Conservation (phyloP, 78 protist genomes). For the Cavenderia fasciculata region DNA sequence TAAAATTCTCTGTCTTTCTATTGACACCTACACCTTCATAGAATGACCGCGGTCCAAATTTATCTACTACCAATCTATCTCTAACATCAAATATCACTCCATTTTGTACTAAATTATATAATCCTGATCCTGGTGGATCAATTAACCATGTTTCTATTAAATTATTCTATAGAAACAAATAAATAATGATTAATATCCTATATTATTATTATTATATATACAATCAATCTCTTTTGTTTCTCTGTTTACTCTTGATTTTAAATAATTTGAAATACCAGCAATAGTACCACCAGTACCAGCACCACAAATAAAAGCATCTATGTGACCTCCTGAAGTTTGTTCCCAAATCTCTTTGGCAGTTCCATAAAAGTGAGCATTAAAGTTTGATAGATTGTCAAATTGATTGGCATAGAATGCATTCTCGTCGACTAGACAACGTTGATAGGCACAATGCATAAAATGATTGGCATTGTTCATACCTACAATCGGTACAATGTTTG, state of each 20-base stretch:
- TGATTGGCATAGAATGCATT: conserved; percentile 78
- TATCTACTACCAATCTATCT: conserved; percentile 73
- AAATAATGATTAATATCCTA: too few relatives aligned
- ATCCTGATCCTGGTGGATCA: conserved; percentile 64
- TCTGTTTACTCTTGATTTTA: conserved; percentile 40
- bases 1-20: conserved; percentile 81
- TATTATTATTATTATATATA: neutral
- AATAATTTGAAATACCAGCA: conserved; percentile 83
- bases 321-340: conserved; percentile 68
- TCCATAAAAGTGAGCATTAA: conserved; percentile 81
- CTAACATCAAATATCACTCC: conserved; percentile 56
- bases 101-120: conserved; percentile 57
- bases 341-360: conserved; percentile 88
- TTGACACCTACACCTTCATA: conserved; percentile 78
- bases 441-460: conserved; percentile 77
- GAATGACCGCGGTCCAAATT: conserved; percentile 54
- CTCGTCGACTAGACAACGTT: conserved; percentile 46
- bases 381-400: conserved; percentile 86
- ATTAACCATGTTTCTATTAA: conserved; percentile 33
- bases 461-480: conserved; percentile 72
- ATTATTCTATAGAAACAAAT: too few relatives aligned
- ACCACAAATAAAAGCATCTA: conserved; percentile 70
- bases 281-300: conserved; percentile 92
- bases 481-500: conserved; percentile 68
- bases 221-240: neutral